Conservation (phyloP, 2,329 filamentous ascomycete species). For the Fusarium napiforme region DNA sequence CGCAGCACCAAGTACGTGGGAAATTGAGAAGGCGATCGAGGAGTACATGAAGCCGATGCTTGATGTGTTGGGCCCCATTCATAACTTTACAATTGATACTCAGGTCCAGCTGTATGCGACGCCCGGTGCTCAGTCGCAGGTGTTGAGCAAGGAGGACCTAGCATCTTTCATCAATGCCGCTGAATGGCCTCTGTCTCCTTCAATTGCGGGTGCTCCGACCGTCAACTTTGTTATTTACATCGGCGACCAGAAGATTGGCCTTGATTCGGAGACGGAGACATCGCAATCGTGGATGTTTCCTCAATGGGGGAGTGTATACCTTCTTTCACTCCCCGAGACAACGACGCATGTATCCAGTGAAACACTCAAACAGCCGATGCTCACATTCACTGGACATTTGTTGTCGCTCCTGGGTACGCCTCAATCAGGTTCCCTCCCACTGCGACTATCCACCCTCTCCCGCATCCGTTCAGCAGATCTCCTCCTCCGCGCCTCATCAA, state of each 20-base stretch:
- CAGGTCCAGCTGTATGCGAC: slow-evolving; percentile 95
- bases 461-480: slow-evolving; percentile 88
- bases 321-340: slow-evolving; percentile 61
- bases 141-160: slow-evolving; percentile 85
- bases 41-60: slow-evolving; percentile 86
- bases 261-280: slow-evolving; percentile 57
- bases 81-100: slow-evolving; percentile 95
- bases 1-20: slow-evolving; percentile 85
- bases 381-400: slow-evolving; percentile 91
- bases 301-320: slow-evolving; percentile 85
- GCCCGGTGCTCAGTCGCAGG: slow-evolving; percentile 69
- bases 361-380: slow-evolving; percentile 80
- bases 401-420: slow-evolving; percentile 89
- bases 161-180: slow-evolving; percentile 97
- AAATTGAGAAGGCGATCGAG: slow-evolving; percentile 83
- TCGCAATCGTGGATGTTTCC: slow-evolving; percentile 87
- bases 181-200: slow-evolving; percentile 95
- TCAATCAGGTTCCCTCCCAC: slow-evolving; percentile 81
- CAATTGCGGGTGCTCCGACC: slow-evolving; percentile 91
- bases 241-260: slow-evolving; percentile 77
- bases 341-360: slow-evolving; percentile 68
- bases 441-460: slow-evolving; percentile 84
- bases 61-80: slow-evolving; percentile 81
- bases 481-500: slow-evolving; percentile 89
- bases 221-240: slow-evolving; percentile 96